Evolutionary conservation across 1,284 basidiomycete species (phyloP).

Genomic region (Trichosporon inkin): DNA sequence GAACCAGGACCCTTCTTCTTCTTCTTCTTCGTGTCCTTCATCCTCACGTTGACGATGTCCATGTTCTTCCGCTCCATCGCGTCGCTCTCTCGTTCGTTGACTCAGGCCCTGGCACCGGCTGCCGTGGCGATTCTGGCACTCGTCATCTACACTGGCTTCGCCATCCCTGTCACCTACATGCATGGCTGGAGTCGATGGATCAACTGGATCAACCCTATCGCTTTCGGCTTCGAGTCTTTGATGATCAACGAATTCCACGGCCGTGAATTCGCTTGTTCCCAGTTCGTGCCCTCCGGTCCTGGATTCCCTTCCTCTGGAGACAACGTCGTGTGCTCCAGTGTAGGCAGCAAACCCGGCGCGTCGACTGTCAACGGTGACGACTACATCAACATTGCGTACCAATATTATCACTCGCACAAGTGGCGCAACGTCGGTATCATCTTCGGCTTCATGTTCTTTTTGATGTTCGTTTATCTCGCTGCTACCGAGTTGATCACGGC

Average conservation of each 20-base stretch:
- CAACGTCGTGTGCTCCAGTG: constrained; percentile 50
- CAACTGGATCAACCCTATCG: constrained; percentile 54
- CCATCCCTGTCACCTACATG: constrained; percentile 50
- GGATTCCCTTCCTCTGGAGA: constrained; percentile 39
- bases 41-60: constrained; percentile 51
- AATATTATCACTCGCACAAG: constrained; percentile 60
- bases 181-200: constrained; percentile 54
- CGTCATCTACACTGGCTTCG: constrained; percentile 54
- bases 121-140: constrained; percentile 52
- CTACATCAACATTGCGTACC: constrained; percentile 61
- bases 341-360: constrained; percentile 50
- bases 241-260: constrained; percentile 55
- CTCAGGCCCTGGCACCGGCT: constrained; percentile 52
- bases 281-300: constrained; percentile 48
- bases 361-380: constrained; percentile 51
- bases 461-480: constrained; percentile 55
- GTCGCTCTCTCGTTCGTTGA: constrained; percentile 47
- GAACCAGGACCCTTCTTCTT: constrained; percentile 48
- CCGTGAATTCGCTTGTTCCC: constrained; percentile 42
- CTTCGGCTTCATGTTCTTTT: constrained; percentile 56
- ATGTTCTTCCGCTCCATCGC: constrained; percentile 55
- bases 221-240: constrained; percentile 50
- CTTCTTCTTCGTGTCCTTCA: constrained; percentile 49
- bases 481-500: constrained; percentile 56
- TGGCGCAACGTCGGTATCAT: constrained; percentile 63